Base-by-base conservation (phyloP, 2,329 filamentous ascomycete genomes). In the Claviceps maximensis region DNA sequence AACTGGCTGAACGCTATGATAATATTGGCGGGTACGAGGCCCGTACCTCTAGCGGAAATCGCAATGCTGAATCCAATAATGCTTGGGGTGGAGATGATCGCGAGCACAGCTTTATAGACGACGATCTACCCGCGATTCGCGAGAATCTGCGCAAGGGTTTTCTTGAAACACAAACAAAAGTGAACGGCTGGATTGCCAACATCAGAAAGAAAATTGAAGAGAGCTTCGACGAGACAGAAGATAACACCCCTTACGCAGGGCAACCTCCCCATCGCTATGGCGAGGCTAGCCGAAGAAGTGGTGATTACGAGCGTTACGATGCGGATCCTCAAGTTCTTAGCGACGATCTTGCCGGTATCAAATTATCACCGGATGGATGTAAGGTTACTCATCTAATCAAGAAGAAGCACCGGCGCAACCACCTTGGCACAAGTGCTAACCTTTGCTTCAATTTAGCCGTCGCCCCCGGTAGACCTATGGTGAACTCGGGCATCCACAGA, bases 81-180 rank as follows among this genome's bases (percentile, higher is more conserved):
- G 53, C 50, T 31, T 58, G 50, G 52, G 60, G 58, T 15, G 64
- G 82, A 40, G 82, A 82, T 15, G 83, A 88, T 49, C 80, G 79
- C 48, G 89, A 95, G 61, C 86, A 86, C 63, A 96, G 82, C 72
- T 98, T 98, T 69, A 81, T 97, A 60, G 93, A 98, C 61, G 93
- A 98, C 62, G 93, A 98, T 60, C 79, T 98, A 15, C 91, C 93
- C 1, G 83, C 91, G 49, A 96, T 98, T 64, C 84, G 84, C 59
- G 89, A 95, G 65, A 96, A 94, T 63, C 79, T 98, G 60, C 86
- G 85, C 65, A 94, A 97, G 71, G 93, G 93, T 4, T 98, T 98
- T 70, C 64, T 89, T 53, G 90, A 98, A 64, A 97, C 93, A 2
- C 93, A 97, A 71, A 83, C 80, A 53, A 94, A 87, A 64, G 87